Base-by-base conservation (phyloP, 2,329 filamentous ascomycete genomes). In the Paracoccidioides lutzii region DNA sequence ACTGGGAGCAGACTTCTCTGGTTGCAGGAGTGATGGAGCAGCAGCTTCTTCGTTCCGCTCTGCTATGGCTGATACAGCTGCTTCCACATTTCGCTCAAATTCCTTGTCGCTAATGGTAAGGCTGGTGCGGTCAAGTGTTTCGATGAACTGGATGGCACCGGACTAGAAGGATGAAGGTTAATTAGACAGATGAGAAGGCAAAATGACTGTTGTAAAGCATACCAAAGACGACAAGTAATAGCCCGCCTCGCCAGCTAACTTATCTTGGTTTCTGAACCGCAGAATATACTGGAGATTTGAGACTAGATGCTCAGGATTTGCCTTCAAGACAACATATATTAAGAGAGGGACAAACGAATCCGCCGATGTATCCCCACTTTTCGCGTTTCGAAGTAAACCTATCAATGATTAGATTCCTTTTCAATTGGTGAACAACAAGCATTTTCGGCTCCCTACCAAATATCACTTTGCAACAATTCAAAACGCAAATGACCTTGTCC, bases 391-490 rank as follows among this genome's bases (percentile, higher is more conserved):
- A 53, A 98, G 76, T 51, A 95, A 82, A 15, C 91, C 86, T 88
- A 28, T 59, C 10, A 37, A 42, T 41, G 38, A 12, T 68, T 59
- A 68, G 60, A 10, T 44, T 44, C 12, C n/a, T 28, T 14, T 10
- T 33, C 41, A 35, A 33, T 2, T 14, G 44, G 37, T 28, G 44
- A 48, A 14, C 1, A 30, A 40, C 44, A 51, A 55, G 53, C 35
- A 58, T 52, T 53, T 15, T 14, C 14, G 14, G 28, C 3, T 22
- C 64, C 78, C 62, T 71, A 89, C 87, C 93, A 71, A 98, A 97
- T 60, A 98, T 97, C 60, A 98, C 94, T 73, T 98, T 98, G 81
- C 93, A 98, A 74, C 90, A 96, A 72, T 98, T 98, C 55, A 98
- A 75, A 48, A 97, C 89, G 70, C 93, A 98, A 52, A 98, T 97